Base-by-base conservation (phyloP, 345 rosid genomes). In the Euphorbia lathyris region DNA sequence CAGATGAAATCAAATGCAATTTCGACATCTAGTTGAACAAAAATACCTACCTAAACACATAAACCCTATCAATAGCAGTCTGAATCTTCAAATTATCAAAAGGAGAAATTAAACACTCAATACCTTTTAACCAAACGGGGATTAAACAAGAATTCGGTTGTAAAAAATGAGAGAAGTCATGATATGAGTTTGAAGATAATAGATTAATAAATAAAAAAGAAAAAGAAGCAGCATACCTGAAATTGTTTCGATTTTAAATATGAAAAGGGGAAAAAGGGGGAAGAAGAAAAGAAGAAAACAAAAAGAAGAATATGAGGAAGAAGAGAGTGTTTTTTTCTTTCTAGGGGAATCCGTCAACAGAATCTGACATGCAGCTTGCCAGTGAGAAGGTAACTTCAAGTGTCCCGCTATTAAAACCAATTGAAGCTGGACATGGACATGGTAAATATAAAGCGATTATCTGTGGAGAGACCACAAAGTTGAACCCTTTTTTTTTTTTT, bases 1-100 rank as follows among this genome's bases (percentile, higher is more conserved):
- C n/a, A n/a, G n/a, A n/a, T n/a, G n/a, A n/a, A n/a, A 77, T 71
- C 63, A 56, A 73, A 65, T 48, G 48, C 72, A 56, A 58, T 11
- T 56, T 26, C n/a, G n/a, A n/a, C n/a, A n/a, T n/a, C n/a, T n/a
- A n/a, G n/a, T 61, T 12, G 60, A 23, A 23, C 26, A 25, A 63
- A 43, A 2, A 40, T 27, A 66, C 71, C 5, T 14, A 1, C 67
- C 69, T 63, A 60, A 30, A 38, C 58, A n/a, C 60, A 30, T 30
- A 72, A 65, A 74, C 55, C 77, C 73, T 34, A 17, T 34, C 22
- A 25, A 60, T 45, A 43, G 66, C 50, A 57, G 57, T 7, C 43
- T 40, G 58, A 74, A 64, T 25, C 29, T 55, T 19, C 16, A 53
- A 22, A 67, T 25, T 42, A 9, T 30, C 19, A 10, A 30, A 36